Base-by-base conservation (phyloP, 2,329 filamentous ascomycete genomes). In the Calonectria fujianensis region DNA sequence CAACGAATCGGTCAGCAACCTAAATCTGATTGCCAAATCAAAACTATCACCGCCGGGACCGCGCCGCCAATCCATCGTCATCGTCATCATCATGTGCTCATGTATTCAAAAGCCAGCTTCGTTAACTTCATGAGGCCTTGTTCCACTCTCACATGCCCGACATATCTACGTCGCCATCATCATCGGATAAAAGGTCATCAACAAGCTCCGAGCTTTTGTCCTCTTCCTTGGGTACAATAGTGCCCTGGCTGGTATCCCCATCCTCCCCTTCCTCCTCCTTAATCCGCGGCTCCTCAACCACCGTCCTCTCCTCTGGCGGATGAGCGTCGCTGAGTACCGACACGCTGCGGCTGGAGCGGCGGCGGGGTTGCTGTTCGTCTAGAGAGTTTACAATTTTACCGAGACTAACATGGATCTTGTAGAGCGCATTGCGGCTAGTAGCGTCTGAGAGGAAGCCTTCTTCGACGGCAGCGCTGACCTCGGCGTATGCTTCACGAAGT, bases 341-440 rank as follows among this genome's bases (percentile, higher is more conserved):
- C 18, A 84, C 84, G 69, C 87, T 88, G 37, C 88, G 85, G 78
- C 88, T 89, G 11, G 83, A 86, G 31, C 86, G 85, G 35, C 85
- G 79, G 50, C 78, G 78, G 2, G 82, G 82, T 69, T 85, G 82
- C 76, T 82, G 82, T 80, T 89, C 89, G 71, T 89, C 89, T 4
- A 93, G 87, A 39, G 83, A 83, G 80, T 93, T 93, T 76, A 93
- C 91, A 69, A 94, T 93, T 85, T 94, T 94, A 78, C 92, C 92
- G 1, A 94, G 85, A 74, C 87, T 89, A 77, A 94, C 90, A 79
- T 94, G 92, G 68, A 94, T 90, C 83, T 94, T 94, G 86, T 91
- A 93, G 18, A 94, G 85, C 0, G 92, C 89, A 76, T 94, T 94
- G 65, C 91, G 88, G 77, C 89, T 90, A 29, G 89, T 91, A 18